A percentile compares a stretch with the other conserved stretches of the same genome.
Evolutionary conservation across 345 rosid genomes (phyloP).

Genomic region (Moricandia arvensis): DNA sequence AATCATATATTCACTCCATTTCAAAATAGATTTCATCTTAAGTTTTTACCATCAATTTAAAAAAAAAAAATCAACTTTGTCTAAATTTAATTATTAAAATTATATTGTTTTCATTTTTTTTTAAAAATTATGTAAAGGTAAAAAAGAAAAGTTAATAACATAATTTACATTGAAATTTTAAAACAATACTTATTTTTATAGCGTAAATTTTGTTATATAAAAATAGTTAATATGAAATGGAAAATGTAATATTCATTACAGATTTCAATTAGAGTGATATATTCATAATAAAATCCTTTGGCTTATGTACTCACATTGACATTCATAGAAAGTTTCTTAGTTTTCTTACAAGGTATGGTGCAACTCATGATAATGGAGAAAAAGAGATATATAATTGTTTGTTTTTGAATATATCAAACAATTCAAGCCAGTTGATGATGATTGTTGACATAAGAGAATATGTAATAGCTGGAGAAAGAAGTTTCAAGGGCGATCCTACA

Average conservation of each 20-base stretch:
- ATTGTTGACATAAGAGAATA: slow-evolving; percentile 20
- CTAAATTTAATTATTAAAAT: no score
- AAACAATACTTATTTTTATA: no score
- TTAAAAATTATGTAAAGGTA: no score
- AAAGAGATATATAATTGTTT: background rate
- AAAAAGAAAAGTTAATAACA: no score
- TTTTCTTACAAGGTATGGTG: background rate
- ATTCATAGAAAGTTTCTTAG: background rate
- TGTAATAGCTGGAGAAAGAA: slow-evolving; percentile 16
- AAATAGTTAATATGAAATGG: no score
- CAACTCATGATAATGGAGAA: background rate
- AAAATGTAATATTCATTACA: background rate
- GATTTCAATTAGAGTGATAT: background rate
- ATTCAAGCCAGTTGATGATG: background rate
- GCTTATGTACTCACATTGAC: background rate
- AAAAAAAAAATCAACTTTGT: no score
- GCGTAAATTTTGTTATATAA: no score
- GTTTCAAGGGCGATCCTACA: slow-evolving; percentile 20
- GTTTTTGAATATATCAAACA: slow-evolving; percentile 1
- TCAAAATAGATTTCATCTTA: no score
- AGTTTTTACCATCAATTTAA: no score
- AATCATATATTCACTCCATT: background rate
- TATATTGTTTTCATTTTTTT: no score
- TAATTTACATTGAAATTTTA: no score
- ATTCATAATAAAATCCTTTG: background rate